A percentile compares a stretch with the other conserved stretches of the same genome.
phyloP scores from a whole-genome alignment of 2,329 filamentous ascomycete genomes.

The Fulvia fulva region DNA sequence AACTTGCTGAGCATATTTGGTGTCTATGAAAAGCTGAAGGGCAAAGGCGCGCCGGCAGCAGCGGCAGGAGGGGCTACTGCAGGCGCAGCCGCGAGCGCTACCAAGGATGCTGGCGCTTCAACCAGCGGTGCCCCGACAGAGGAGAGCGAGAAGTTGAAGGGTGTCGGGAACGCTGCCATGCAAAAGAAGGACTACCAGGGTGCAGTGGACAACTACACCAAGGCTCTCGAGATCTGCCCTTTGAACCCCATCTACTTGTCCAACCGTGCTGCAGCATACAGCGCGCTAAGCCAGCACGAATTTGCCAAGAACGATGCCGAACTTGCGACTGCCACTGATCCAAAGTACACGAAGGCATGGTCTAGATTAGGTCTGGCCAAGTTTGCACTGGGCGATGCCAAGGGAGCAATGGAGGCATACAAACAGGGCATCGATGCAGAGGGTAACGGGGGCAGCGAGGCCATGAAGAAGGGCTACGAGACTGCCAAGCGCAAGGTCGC shows the following conservation, averaged over 20 bases:
- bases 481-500: slow-evolving; percentile 85
- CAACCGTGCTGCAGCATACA: slow-evolving; percentile 93
- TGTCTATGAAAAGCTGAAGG: slow-evolving; percentile 93
- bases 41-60: slow-evolving; percentile 51
- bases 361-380: slow-evolving; percentile 84
- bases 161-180: slow-evolving; percentile 91
- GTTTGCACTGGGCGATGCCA: slow-evolving; percentile 86
- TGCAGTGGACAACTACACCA: slow-evolving; percentile 83
- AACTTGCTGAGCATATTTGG: slow-evolving; percentile 87
- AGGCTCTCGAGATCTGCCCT: slow-evolving; percentile 76
- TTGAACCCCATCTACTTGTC: slow-evolving; percentile 94
- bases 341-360: slow-evolving; percentile 96
- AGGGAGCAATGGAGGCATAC: slow-evolving; percentile 93
- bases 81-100: slow-evolving; percentile 40
- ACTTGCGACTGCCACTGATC: slow-evolving; percentile 80
- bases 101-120: slow-evolving; percentile 41
- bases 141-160: slow-evolving; percentile 84
- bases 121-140: slow-evolving; percentile 51
- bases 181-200: slow-evolving; percentile 80
- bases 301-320: slow-evolving; percentile 84
- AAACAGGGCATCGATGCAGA: slow-evolving; percentile 88
- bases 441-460: slow-evolving; percentile 88
- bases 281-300: slow-evolving; percentile 76
- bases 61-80: slow-evolving; percentile 37
- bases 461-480: slow-evolving; percentile 96